Percentiles rank a stretch among this genome's conserved stretches.
phyloP scores from a whole-genome alignment of 305 asterid species.

The Rubia tinctorum region DNA sequence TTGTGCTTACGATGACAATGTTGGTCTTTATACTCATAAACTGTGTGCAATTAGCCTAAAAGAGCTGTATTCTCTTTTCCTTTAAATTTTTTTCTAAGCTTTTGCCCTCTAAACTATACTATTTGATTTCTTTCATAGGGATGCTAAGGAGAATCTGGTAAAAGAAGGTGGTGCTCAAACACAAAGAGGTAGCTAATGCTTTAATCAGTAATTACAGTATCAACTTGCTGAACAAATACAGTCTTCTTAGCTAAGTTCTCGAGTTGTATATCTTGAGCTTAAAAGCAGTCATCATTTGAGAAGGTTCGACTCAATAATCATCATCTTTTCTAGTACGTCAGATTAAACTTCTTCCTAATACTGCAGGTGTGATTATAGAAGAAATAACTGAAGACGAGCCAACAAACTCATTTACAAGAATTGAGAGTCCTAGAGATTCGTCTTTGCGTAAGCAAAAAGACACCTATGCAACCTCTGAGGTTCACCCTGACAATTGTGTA shows the following conservation, averaged over 20 bases:
- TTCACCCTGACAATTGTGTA: slow-evolving; percentile 31
- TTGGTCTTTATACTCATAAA: background rate
- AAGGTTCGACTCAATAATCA: slow-evolving; percentile 5
- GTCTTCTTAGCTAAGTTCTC: background rate
- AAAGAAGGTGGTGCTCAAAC: slow-evolving; percentile 50
- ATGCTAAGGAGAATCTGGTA: slow-evolving; percentile 54
- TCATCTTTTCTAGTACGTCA: background rate
- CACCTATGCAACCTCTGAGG: slow-evolving; percentile 30
- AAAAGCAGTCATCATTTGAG: background rate
- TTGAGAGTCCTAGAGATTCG: slow-evolving; percentile 29
- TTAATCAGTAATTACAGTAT: slow-evolving; percentile 5
- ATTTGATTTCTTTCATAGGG: slow-evolving; percentile 41
- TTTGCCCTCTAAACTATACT: slow-evolving; percentile 6
- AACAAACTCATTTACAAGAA: slow-evolving; percentile 38
- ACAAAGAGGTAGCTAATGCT: slow-evolving; percentile 50
- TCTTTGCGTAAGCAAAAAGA: slow-evolving; percentile 34
- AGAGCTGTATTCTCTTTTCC: background rate
- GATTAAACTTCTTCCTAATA: slow-evolving; percentile 10
- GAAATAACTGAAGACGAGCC: slow-evolving; percentile 73
- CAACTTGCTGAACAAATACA: background rate
- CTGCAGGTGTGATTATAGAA: slow-evolving; percentile 67
- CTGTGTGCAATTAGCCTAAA: background rate
- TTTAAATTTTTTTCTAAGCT: slow-evolving; percentile 1
- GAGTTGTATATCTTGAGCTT: background rate
- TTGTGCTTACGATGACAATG: background rate